A percentile compares a stretch with the other conserved stretches of the same genome.
Evolutionary conservation across 129 eudicot genomes (phyloP).

Genomic region (Saussurea involucrata): DNA sequence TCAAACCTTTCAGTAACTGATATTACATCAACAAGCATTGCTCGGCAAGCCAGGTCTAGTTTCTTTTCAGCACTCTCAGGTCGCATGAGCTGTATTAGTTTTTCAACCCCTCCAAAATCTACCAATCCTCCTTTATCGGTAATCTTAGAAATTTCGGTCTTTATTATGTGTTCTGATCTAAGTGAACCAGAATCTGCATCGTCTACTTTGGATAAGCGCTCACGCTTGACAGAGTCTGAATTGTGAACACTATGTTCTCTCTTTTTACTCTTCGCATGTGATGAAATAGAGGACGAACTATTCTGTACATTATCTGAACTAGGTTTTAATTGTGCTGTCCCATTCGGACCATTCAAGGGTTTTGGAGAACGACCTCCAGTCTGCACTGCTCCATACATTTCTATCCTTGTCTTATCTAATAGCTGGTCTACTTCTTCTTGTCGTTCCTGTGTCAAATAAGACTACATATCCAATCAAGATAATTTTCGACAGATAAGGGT

Average conservation of each 20-base stretch:
- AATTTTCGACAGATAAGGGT: background rate
- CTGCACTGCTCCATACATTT: slow-evolving; percentile 71
- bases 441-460: slow-evolving; percentile 48
- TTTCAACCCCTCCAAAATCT: slow-evolving; percentile 52
- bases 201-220: slow-evolving; percentile 49
- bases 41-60: slow-evolving; percentile 45
- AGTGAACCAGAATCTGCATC: slow-evolving; percentile 55
- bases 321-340: slow-evolving; percentile 59
- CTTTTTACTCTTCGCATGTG: slow-evolving; percentile 74
- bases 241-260: slow-evolving; percentile 62
- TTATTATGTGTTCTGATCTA: slow-evolving; percentile 53
- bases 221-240: slow-evolving; percentile 48
- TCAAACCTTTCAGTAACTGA: slow-evolving; percentile 65
- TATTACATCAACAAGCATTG: slow-evolving; percentile 68
- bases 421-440: slow-evolving; percentile 70
- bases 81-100: slow-evolving; percentile 59
- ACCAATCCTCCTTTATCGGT: slow-evolving; percentile 77
- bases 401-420: slow-evolving; percentile 45
- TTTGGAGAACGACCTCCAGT: slow-evolving; percentile 90
- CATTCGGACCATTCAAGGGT: slow-evolving; percentile 49
- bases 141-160: slow-evolving; percentile 66
- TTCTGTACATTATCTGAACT: slow-evolving; percentile 67
- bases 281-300: slow-evolving; percentile 47
- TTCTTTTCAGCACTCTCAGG: slow-evolving; percentile 45
- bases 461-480: slow-evolving; percentile 25